These are phyloP conservation scores for Populus ilicifolia DNA, from an alignment of 345 rosid genomes.

Conservation along the genomic window DNA sequence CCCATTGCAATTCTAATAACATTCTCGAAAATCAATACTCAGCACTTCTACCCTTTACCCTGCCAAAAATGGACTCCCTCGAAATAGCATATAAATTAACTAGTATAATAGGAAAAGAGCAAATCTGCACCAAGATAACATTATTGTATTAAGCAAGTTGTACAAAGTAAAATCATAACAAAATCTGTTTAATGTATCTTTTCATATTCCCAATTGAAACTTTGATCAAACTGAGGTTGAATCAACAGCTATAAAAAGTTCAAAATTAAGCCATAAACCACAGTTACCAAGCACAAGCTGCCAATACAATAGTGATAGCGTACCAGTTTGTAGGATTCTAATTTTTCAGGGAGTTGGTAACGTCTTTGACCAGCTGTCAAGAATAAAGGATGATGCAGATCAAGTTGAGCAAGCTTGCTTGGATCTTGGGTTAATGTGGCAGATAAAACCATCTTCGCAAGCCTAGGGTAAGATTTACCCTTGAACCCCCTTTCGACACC, in stretches of 20 bases:
- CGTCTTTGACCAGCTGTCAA: slow-evolving; percentile 72
- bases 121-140: neutral
- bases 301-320: slow-evolving; percentile 11
- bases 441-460: slow-evolving; percentile 82
- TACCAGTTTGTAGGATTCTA: slow-evolving; percentile 87
- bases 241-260: neutral
- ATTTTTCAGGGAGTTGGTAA: slow-evolving; percentile 71
- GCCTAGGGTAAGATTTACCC: slow-evolving; percentile 72
- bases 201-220: neutral
- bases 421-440: slow-evolving; percentile 97
- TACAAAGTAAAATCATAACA: neutral
- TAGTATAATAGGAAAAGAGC: too few relatives aligned
- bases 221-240: neutral
- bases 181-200: neutral
- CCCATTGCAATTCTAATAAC: neutral
- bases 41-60: neutral
- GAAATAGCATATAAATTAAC: too few relatives aligned
- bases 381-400: slow-evolving; percentile 87
- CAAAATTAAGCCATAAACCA: neutral
- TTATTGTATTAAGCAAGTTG: neutral
- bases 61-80: neutral
- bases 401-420: slow-evolving; percentile 90
- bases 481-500: slow-evolving; percentile 81
- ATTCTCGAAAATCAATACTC: neutral
- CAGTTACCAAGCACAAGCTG: neutral